Evolutionary conservation across 2,329 filamentous ascomycete genomes (phyloP), one percentile per base, ranked within the genome.

Genomic region (Beauveria medogensis): DNA sequence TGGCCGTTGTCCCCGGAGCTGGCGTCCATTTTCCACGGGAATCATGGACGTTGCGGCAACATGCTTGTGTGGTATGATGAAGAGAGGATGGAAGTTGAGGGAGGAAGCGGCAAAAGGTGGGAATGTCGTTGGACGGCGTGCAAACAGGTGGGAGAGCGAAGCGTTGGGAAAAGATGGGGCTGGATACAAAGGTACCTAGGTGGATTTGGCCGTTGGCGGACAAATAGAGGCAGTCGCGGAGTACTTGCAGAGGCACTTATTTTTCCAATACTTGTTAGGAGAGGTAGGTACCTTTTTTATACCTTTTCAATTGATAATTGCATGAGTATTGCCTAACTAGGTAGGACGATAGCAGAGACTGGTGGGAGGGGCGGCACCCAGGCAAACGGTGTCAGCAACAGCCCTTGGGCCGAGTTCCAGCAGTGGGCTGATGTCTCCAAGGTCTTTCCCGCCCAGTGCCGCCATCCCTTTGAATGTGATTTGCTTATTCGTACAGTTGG

Each of bases 1-100:
- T 63, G 61, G n/a, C 53, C 59, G 53, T 50, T 62, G 12, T 67
- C 64, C 20, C 51, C 48, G 41, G 61, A 26, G 22, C 50, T 63
- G 22, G 58, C 59, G 24, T 59, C 63, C 67, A 58, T 61, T 18
- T 43, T n/a, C 28, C 37, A 44, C 59, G 53, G 46, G 22, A 3
- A 1, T 22, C 41, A 55, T 22, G 50, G 43, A 12, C 8, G 26
- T 34, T 3, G 37, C 16, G 24, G 43, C 22, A 34, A 43, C 58
- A 60, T 60, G 20, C 50, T 30, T 40, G 26, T 47, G 26, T 57
- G 22, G 4, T 14, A 18, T 26, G 28, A 22, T 37, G 37, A 18
- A 4, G 41, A 28, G 37, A 48, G 26, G 30, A 20, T n/a, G 18
- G 20, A 18, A 24, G 14, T 18, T 16, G 44, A 28, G 30, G 28